Evolutionary conservation across 129 eudicot genomes (phyloP), one percentile per base, ranked within the genome.

Genomic region (Sambucus nigra): DNA sequence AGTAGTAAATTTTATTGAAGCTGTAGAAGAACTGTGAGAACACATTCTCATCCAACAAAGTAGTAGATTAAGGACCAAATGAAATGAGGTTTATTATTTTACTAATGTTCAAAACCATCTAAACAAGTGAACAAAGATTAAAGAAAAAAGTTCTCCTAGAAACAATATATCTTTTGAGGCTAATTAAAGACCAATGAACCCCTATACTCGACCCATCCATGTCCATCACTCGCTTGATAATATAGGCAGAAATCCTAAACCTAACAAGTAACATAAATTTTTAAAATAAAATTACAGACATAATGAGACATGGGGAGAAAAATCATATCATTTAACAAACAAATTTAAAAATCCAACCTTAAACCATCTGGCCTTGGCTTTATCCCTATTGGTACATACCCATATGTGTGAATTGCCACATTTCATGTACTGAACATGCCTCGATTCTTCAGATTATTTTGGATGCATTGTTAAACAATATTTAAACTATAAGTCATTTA

Each of bases 211-310:
- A 92, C 96, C 99, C 99, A 92, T 38, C 99, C 99, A 61, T 92
- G 96, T 25, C 99, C 99, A 67, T 92, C 99, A 61, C 80, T 92
- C 50, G 99, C 99, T 80, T 82, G 99, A 66, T 92, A 96, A 77
- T 82, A 77, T 59, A 82, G 95, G 56, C 96, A 82, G 52, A 95
- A 92, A 75, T 92, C 99, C 99, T 92, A 28, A 21, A 79, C 50
- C 63, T 17, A 22, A 52, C 47, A 50, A 5, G 64, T n/a, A 35
- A 17, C 17, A 33, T 20, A 26, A 40, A 25, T 53, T n/a, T n/a
- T 29, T 19, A n/a, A n/a, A 48, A 32, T 18, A 15, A n/a, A 60
- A 14, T 16, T 51, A 4, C 6, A 23, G 29, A 27, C 3, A 19
- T n/a, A 28, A 52, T 17, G 10, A 27, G 29, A 2, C 17, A 7